Base-by-base conservation (phyloP, 768 basidiomycete genomes). In the Galerina marginata region DNA sequence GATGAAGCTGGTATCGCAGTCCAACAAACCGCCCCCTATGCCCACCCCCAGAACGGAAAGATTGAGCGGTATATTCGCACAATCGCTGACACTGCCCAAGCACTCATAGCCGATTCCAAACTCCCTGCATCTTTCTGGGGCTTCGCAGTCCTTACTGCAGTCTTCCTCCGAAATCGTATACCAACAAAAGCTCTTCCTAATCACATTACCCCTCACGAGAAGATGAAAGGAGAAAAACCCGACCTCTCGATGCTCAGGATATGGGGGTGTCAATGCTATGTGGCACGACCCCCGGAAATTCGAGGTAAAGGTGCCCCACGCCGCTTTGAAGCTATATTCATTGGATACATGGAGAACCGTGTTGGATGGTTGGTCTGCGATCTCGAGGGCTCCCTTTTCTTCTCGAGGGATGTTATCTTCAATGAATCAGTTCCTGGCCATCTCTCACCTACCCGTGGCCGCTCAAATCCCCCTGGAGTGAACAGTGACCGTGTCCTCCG, bases 101-200 rank as follows among this genome's bases (percentile, higher is more conserved):
- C 63, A 1, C 49, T 64, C 0, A 39, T 64, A 2, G 59, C 58
- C 0, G 56, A 54, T 37, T 56, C 64, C 4, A 62, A 63, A 9
- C 61, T 73, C 1, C 65, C 70, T 25, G 6, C 47, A 0, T 59
- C 46, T 3, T 20, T 47, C 23, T 47, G 46, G 46, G 46, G 46
- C 6, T 47, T 23, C n/a, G 46, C 46, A 4, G 59, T 64, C 20
- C 52, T 67, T 1, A 59, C 66, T 3, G 37, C 54, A 1, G 45
- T 58, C 6, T 73, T 70, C 37, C 60, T 72, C 4, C 53, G 49
- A 0, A 71, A 71, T 50, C 57, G 50, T 14, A 16, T 67, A 0
- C 71, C 72, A 0, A 69, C 68, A 14, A 62, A 61, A 0, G 67
- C 62, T 14, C 58, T 72, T 2, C 62, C 67, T 44, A 9, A 48